These are phyloP conservation scores for Saprolegnia parasitica DNA, from an alignment of 352 stramenopile species.

Conservation along the genomic window DNA sequence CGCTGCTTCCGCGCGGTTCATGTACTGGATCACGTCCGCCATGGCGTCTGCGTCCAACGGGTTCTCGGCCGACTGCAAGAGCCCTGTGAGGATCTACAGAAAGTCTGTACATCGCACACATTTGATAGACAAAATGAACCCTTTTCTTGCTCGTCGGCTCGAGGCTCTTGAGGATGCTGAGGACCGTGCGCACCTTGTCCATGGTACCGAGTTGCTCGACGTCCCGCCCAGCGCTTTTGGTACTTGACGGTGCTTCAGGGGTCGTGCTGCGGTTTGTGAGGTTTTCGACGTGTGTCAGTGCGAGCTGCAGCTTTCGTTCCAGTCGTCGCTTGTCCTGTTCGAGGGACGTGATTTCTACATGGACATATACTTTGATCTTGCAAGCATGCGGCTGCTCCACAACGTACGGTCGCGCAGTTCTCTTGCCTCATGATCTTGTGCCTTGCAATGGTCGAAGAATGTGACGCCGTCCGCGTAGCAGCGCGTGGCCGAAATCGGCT, in stretches of 20 bases:
- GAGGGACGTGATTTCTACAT: constrained; percentile 13
- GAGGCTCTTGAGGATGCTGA: constrained; percentile 8
- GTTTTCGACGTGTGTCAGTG: not conserved
- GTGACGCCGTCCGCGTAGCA: constrained; percentile 53
- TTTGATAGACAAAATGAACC: not conserved
- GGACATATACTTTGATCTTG: no score
- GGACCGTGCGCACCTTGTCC: constrained; percentile 22
- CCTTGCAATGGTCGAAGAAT: constrained; percentile 53
- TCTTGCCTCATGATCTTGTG: constrained; percentile 46
- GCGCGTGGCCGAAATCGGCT: constrained; percentile 55
- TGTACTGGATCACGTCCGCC: constrained; percentile 16
- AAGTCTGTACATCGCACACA: not conserved
- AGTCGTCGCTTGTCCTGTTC: constrained; percentile 11
- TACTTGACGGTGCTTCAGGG: not conserved
- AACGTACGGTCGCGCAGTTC: constrained; percentile 42
- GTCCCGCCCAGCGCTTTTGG: not conserved
- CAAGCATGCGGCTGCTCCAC: not conserved
- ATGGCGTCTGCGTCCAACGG: constrained; percentile 1
- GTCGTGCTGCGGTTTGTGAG: not conserved
- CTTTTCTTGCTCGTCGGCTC: not conserved
- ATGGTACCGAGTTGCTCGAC: constrained; percentile 12
- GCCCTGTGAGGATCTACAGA: constrained; percentile 17
- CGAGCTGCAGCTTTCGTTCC: constrained; percentile 7
- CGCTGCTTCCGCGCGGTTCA: constrained; percentile 17
- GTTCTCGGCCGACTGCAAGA: constrained; percentile 20